Conservation (phyloP, 1,284 basidiomycete species). For the Malassezia slooffiae region DNA sequence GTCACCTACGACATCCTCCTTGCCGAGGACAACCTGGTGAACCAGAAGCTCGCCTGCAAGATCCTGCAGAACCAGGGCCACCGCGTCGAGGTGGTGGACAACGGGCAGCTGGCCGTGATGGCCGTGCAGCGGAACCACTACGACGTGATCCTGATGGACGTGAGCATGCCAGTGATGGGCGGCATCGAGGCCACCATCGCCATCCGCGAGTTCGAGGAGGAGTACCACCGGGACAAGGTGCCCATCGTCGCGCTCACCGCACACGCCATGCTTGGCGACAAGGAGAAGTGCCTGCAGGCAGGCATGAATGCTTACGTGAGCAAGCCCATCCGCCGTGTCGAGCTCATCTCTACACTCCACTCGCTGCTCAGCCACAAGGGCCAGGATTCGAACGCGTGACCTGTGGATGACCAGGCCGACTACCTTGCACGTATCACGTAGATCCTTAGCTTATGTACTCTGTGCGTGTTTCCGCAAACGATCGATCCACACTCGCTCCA, state of each 20-base stretch:
- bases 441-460: not conserved
- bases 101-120: constrained; percentile 80
- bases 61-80: constrained; percentile 95
- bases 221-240: constrained; percentile 60
- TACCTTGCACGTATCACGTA: not conserved
- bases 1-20: constrained; percentile 84
- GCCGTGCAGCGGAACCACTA: constrained; percentile 69
- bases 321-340: constrained; percentile 39
- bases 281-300: constrained; percentile 41
- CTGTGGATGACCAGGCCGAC: not conserved
- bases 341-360: constrained; percentile 37
- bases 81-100: constrained; percentile 91
- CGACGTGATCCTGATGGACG: constrained; percentile 73
- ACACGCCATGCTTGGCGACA: constrained; percentile 54
- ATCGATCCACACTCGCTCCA: too few species aligned
- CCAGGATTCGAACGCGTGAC: too few species aligned
- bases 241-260: constrained; percentile 94
- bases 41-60: constrained; percentile 93
- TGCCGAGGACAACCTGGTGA: constrained; percentile 94
- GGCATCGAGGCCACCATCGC: constrained; percentile 58
- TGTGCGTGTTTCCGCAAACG: too few species aligned
- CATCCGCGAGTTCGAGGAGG: constrained; percentile 62
- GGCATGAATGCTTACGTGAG: constrained; percentile 42
- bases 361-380: constrained; percentile 29
- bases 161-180: constrained; percentile 56